Percentiles rank a stretch among this genome's conserved stretches.
Conservation (phyloP, 1,139 yeast species). For the Yamadazyma blattariae region DNA sequence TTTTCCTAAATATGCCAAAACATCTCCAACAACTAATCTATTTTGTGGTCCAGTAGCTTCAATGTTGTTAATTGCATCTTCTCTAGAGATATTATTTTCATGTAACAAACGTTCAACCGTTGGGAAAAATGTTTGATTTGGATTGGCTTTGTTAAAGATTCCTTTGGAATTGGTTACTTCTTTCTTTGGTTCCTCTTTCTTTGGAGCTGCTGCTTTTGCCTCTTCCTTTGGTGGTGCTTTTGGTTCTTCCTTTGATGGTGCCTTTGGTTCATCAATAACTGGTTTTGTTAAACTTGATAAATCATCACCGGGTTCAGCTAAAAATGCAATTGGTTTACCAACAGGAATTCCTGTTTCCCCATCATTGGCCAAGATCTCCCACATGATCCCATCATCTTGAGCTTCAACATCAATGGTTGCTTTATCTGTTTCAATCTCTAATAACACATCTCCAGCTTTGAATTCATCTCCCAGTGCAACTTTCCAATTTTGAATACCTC, state of each 20-base stretch:
- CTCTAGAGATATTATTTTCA: slow-evolving; percentile 57
- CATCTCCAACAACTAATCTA: slow-evolving; percentile 85
- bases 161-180: slow-evolving; percentile 3
- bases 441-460: slow-evolving; percentile 78
- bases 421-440: slow-evolving; percentile 92
- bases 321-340: slow-evolving; percentile 83
- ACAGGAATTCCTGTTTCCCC: slow-evolving; percentile 82
- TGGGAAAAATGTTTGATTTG: slow-evolving; percentile 69
- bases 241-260: slow-evolving; percentile 16
- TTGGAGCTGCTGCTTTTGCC: slow-evolving; percentile 10
- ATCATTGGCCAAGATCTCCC: slow-evolving; percentile 66
- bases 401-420: slow-evolving; percentile 94
- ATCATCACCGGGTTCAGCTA: slow-evolving; percentile 90
- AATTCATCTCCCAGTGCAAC: slow-evolving; percentile 77
- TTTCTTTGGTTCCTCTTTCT: slow-evolving; percentile 14
- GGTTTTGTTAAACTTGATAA: slow-evolving; percentile 64
- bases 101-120: slow-evolving; percentile 71
- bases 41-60: slow-evolving; percentile 90
- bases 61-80: slow-evolving; percentile 69
- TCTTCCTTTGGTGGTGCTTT: slow-evolving; percentile 13
- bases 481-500: slow-evolving; percentile 96
- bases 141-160: slow-evolving; percentile 49
- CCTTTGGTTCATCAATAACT: slow-evolving; percentile 18
- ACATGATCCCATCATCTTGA: slow-evolving; percentile 84
- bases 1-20: slow-evolving; percentile 75